Evolutionary conservation across 345 rosid genomes (phyloP).

Genomic region (Clarkia xantiana): DNA sequence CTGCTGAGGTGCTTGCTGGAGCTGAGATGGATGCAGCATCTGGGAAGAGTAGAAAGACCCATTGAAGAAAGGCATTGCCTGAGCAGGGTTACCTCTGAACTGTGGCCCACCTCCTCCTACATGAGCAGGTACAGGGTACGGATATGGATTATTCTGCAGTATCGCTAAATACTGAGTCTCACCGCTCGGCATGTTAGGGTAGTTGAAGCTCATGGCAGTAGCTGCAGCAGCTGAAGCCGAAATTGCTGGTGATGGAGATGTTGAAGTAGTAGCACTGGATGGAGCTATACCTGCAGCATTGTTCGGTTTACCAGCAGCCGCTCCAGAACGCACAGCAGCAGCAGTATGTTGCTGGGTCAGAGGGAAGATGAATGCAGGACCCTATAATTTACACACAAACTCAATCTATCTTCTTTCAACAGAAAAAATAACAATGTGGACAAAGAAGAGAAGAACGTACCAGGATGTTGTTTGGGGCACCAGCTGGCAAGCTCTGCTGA

Average conservation of each 20-base stretch:
- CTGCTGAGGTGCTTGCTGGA: constrained; percentile 39
- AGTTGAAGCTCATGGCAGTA: constrained; percentile 73
- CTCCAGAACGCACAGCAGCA: constrained; percentile 50
- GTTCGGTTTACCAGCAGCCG: constrained; percentile 22
- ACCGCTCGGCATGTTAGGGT: constrained; percentile 59
- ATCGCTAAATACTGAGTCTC: constrained; percentile 89
- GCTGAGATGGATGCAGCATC: constrained; percentile 69
- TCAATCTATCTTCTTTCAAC: background rate
- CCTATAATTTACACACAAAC: constrained; percentile 26
- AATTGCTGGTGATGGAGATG: constrained; percentile 29
- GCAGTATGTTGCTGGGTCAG: constrained; percentile 64
- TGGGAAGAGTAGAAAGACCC: constrained; percentile 85
- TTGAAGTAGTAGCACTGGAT: constrained; percentile 16
- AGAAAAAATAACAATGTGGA: background rate
- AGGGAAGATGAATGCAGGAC: constrained; percentile 80
- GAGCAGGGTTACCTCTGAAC: constrained; percentile 63
- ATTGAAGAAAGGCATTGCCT: constrained; percentile 65
- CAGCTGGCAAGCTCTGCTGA: constrained; percentile 75
- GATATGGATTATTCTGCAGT: constrained; percentile 64
- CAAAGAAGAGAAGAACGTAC: constrained; percentile 20
- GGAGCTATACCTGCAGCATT: constrained; percentile 15
- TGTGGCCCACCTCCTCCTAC: constrained; percentile 56
- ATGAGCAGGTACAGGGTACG: constrained; percentile 82
- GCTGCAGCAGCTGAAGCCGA: constrained; percentile 40
- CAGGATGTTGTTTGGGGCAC: constrained; percentile 60